These are phyloP conservation scores for Mucor lusitanicus DNA, from an alignment of 371 early-diverging fungal species.

Conservation along the genomic window DNA sequence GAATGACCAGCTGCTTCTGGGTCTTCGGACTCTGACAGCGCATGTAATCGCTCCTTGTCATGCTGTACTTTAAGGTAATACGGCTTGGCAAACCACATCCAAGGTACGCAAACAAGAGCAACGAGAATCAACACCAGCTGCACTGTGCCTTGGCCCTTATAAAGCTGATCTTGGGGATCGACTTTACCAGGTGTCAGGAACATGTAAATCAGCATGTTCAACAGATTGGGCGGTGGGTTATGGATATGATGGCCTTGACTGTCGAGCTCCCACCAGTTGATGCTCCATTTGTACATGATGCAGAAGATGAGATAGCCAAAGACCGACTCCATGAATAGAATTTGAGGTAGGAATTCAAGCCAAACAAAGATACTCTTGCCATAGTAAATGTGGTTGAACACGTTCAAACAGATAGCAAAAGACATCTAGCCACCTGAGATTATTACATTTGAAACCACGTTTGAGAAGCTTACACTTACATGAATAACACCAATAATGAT, in stretches of 20 bases:
- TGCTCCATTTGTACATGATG: conserved; percentile 68
- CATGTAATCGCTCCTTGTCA: conserved; percentile 75
- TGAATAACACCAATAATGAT: conserved; percentile 91
- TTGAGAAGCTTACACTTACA: conserved; percentile 80
- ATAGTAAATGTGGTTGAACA: conserved; percentile 90
- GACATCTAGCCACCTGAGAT: conserved; percentile 98
- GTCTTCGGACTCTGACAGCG: conserved; percentile 44
- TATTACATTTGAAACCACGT: conserved; percentile 95
- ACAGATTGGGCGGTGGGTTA: conserved; percentile 89
- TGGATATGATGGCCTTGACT: conserved; percentile 65
- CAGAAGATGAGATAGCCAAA: conserved; percentile 49
- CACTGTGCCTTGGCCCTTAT: conserved; percentile 84
- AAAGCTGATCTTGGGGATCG: conserved; percentile 70
- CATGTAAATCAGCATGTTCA: conserved; percentile 99
- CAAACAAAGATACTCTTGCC: conserved; percentile 81
- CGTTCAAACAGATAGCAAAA: conserved; percentile 90
- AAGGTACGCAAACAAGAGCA: conserved; percentile 95
- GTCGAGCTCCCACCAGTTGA: conserved; percentile 82
- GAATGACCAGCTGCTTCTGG: conserved; percentile 18
- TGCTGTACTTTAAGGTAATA: conserved; percentile 81
- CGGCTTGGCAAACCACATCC: conserved; percentile 98
- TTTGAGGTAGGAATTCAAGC: conserved; percentile 93
- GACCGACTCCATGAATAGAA: conserved; percentile 89
- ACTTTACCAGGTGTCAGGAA: conserved; percentile 96
- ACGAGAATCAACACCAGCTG: conserved; percentile 86